Percentiles rank a stretch among this genome's conserved stretches.
Conservation (phyloP, 1,284 basidiomycete genomes). For the Ganoderma meredithae region DNA sequence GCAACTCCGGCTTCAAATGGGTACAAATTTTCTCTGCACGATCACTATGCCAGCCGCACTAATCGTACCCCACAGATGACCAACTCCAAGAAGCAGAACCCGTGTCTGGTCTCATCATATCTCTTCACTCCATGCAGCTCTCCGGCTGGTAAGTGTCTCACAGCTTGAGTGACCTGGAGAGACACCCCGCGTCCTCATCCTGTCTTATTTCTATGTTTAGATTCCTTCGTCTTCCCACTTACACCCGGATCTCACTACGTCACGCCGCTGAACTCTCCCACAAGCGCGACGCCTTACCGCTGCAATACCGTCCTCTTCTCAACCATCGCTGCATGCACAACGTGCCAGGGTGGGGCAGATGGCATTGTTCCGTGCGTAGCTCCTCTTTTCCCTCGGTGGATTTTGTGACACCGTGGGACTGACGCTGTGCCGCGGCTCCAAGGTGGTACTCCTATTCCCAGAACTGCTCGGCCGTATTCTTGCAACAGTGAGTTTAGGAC, state of each 20-base stretch:
- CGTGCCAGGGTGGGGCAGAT: slow-evolving; percentile 20
- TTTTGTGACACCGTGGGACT: no score
- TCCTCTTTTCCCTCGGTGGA: no score
- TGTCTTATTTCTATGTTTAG: neutral
- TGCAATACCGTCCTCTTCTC: slow-evolving; percentile 30
- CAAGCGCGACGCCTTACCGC: slow-evolving; percentile 21
- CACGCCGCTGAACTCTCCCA: slow-evolving; percentile 11
- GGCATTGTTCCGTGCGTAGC: slow-evolving; percentile 15
- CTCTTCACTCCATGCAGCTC: slow-evolving; percentile 26
- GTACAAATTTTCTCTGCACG: slow-evolving; percentile 4
- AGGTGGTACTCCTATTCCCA: slow-evolving; percentile 22
- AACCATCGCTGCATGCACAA: slow-evolving; percentile 20
- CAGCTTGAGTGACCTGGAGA: neutral
- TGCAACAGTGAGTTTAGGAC: slow-evolving; percentile 10
- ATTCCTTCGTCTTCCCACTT: slow-evolving; percentile 22
- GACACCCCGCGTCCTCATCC: neutral
- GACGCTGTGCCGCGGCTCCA: neutral
- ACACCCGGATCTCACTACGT: slow-evolving; percentile 19
- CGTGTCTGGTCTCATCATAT: slow-evolving; percentile 27
- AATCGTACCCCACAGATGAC: slow-evolving; percentile 16
- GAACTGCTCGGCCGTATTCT: slow-evolving; percentile 19
- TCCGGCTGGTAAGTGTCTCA: slow-evolving; percentile 15
- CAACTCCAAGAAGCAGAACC: slow-evolving; percentile 27
- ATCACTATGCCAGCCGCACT: neutral
- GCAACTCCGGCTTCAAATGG: slow-evolving; percentile 18